Evolutionary conservation across 495 filamentous ascomycete species (phyloP).

Genomic region (Viridothelium virens): DNA sequence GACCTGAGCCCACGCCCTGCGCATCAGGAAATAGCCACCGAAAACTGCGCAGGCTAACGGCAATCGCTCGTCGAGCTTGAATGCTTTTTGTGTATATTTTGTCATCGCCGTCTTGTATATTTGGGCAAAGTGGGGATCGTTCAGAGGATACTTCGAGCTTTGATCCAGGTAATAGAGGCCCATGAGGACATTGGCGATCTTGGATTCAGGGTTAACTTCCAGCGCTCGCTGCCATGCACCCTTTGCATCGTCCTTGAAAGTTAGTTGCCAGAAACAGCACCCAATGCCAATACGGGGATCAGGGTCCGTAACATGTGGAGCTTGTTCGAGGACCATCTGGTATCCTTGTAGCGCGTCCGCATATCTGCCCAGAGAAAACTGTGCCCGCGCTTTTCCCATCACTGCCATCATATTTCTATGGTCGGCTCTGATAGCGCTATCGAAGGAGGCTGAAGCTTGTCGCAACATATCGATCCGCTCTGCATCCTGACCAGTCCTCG

Average conservation of each 20-base stretch:
- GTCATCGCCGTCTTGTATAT: constrained; percentile 91
- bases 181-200: constrained; percentile 82
- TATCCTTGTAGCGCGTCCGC: constrained; percentile 74
- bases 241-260: constrained; percentile 86
- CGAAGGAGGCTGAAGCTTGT: constrained; percentile 80
- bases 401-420: constrained; percentile 84
- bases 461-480: constrained; percentile 74
- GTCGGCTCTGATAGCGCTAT: constrained; percentile 79
- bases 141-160: constrained; percentile 69
- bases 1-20: constrained; percentile 66
- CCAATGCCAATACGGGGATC: constrained; percentile 93
- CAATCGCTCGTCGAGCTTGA: constrained; percentile 89
- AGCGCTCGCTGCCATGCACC: constrained; percentile 81
- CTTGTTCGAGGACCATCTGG: constrained; percentile 73
- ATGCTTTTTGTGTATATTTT: constrained; percentile 84
- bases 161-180: constrained; percentile 80
- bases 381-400: constrained; percentile 74
- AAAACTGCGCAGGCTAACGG: constrained; percentile 87
- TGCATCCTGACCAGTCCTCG: constrained; percentile 53
- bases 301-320: constrained; percentile 84
- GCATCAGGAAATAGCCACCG: constrained; percentile 74
- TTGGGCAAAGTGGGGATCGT: constrained; percentile 65
- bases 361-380: constrained; percentile 76
- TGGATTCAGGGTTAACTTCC: constrained; percentile 80
- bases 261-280: constrained; percentile 91